Conservation (phyloP, 768 basidiomycete genomes). For the Tylopilus sp. region DNA sequence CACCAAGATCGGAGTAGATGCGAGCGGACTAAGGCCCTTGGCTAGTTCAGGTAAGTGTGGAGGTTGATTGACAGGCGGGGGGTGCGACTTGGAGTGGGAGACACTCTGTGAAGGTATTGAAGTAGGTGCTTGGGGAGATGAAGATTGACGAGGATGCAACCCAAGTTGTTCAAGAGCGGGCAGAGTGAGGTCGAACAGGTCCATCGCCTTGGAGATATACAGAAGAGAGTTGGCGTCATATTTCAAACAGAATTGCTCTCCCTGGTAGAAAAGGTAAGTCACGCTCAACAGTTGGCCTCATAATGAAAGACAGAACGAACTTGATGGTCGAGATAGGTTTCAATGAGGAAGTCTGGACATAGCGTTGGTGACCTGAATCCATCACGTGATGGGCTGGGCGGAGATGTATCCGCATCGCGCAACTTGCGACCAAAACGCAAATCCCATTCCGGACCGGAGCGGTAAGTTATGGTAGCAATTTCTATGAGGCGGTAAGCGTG, state of each 20-base stretch:
- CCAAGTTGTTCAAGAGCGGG: slow-evolving; percentile 70
- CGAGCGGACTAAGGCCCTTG: slow-evolving; percentile 70
- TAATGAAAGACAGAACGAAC: slow-evolving; percentile 25
- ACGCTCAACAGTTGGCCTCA: neutral
- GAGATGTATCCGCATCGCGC: slow-evolving; percentile 29
- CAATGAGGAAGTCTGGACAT: slow-evolving; percentile 97
- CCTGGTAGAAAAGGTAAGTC: slow-evolving; percentile 42
- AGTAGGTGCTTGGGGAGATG: slow-evolving; percentile 18
- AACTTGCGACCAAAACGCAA: slow-evolving; percentile 88
- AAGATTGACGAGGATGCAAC: slow-evolving; percentile 36
- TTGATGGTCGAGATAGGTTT: slow-evolving; percentile 96
- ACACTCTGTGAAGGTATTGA: slow-evolving; percentile 24
- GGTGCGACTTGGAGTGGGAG: slow-evolving; percentile 66
- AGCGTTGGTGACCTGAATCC: slow-evolving; percentile 57
- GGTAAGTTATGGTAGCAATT: slow-evolving; percentile 98
- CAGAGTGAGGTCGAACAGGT: slow-evolving; percentile 92
- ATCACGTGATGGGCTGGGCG: slow-evolving; percentile 2
- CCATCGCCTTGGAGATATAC: slow-evolving; percentile 99
- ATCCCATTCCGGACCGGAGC: slow-evolving; percentile 99
- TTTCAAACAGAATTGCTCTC: slow-evolving; percentile 95
- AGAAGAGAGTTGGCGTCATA: slow-evolving; percentile 99
- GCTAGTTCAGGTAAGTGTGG: slow-evolving; percentile 76
- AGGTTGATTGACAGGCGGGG: slow-evolving; percentile 68
- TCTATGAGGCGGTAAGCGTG: slow-evolving; percentile 44
- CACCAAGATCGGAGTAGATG: slow-evolving; percentile 75